Percentiles rank a stretch among this genome's conserved stretches.
Evolutionary conservation across 139 green algal genomes (phyloP).

Genomic region (Asterochloris erici): DNA sequence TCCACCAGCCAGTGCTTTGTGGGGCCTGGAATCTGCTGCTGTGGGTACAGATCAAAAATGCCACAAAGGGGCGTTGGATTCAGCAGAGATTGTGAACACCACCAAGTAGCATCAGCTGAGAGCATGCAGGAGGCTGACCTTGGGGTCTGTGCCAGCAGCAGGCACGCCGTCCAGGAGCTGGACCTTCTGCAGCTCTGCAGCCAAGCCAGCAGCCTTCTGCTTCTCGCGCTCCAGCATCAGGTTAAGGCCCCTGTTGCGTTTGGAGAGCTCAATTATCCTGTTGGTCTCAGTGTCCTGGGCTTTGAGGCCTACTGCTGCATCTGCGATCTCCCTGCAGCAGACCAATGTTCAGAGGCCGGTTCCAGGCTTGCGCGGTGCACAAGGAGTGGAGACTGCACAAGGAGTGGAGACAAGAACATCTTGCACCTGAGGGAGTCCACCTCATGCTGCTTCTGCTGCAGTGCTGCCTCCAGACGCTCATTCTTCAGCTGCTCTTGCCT

Average conservation of each 20-base stretch:
- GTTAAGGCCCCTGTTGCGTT: conserved; percentile 2
- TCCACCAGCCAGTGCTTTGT: neutral
- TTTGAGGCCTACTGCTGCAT: conserved; percentile 19
- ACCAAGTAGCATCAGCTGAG: no score
- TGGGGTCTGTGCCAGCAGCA: conserved; percentile 10
- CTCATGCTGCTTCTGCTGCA: conserved; percentile 10
- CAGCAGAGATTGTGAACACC: no score
- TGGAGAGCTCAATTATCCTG: conserved; percentile 12
- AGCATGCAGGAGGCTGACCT: neutral
- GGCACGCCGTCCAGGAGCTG: conserved; percentile 5
- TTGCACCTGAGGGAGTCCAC: conserved; percentile 1
- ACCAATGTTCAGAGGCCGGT: neutral
- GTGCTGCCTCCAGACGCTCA: neutral
- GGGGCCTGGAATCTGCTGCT: no score
- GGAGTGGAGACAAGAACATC: neutral
- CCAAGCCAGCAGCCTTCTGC: conserved; percentile 6
- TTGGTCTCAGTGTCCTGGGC: conserved; percentile 13
- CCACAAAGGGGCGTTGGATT: no score
- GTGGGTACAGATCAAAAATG: no score
- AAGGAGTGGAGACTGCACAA: neutral
- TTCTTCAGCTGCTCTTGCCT: conserved; percentile 1
- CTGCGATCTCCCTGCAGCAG: conserved; percentile 9
- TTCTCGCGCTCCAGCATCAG: conserved; percentile 6
- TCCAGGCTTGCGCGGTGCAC: neutral
- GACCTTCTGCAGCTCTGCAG: conserved; percentile 7